Evolutionary conservation across 345 rosid genomes (phyloP).

Genomic region (Pugionium cornutum): DNA sequence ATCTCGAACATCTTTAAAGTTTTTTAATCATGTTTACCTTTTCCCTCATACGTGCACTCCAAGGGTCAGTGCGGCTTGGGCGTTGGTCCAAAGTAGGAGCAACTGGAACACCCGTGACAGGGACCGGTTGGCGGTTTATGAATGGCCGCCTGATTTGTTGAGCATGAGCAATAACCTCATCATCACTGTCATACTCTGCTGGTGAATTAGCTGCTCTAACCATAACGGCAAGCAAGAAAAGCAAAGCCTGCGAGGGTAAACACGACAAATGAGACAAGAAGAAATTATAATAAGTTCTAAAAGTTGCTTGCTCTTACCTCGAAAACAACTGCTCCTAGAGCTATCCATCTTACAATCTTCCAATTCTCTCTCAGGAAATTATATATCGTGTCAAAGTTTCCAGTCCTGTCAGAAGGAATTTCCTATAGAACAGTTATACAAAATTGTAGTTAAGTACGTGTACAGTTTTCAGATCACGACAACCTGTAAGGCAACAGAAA

Average conservation of each 20-base stretch:
- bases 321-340: constrained; percentile 79
- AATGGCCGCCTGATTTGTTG: constrained; percentile 88
- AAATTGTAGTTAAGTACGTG: constrained; percentile 19
- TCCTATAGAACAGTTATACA: constrained; percentile 48
- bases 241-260: constrained; percentile 62
- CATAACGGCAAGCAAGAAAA: constrained; percentile 77
- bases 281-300: not conserved
- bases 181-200: constrained; percentile 90
- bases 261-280: constrained; percentile 1
- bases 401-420: constrained; percentile 83
- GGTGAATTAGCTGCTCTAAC: constrained; percentile 83
- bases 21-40: constrained; percentile 53
- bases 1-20: not conserved
- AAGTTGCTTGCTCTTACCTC: constrained; percentile 57
- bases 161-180: constrained; percentile 72
- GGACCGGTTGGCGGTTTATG: constrained; percentile 62
- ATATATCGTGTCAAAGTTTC: constrained; percentile 69
- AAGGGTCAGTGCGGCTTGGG: constrained; percentile 91
- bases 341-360: constrained; percentile 84
- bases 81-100: constrained; percentile 81
- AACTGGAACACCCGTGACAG: constrained; percentile 82
- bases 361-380: constrained; percentile 78
- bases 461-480: constrained; percentile 8
- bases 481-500: constrained; percentile 1
- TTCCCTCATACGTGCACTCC: constrained; percentile 98